Evolutionary conservation across 2,329 filamentous ascomycete genomes (phyloP).

Genomic region (Thelonectria discophora): DNA sequence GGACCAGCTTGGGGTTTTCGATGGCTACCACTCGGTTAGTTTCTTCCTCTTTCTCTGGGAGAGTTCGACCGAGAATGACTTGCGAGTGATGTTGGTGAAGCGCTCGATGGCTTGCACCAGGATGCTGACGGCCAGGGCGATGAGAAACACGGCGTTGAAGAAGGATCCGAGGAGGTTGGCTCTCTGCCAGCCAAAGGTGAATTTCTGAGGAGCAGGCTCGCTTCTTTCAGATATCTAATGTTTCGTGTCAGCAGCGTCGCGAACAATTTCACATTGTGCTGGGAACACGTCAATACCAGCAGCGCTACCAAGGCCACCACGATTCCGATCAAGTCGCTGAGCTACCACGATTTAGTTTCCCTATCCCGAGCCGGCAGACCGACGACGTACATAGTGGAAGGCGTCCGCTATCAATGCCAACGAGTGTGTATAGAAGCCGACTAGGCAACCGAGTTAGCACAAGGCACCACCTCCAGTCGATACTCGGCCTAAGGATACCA

Average conservation of each 20-base stretch:
- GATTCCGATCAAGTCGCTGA: constrained; percentile 77
- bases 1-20: constrained; percentile 70
- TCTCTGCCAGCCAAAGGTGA: constrained; percentile 78
- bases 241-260: constrained; percentile 8
- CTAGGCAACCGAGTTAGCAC: constrained; percentile 44
- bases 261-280: not conserved
- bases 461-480: not conserved
- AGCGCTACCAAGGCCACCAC: constrained; percentile 72
- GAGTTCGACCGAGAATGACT: constrained; percentile 31
- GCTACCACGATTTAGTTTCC: constrained; percentile 49
- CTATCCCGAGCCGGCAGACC: not conserved
- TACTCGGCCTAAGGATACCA: constrained; percentile 22
- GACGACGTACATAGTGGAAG: constrained; percentile 74
- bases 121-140: constrained; percentile 77
- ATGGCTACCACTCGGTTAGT: constrained; percentile 56
- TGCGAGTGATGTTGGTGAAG: constrained; percentile 67
- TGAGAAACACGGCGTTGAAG: constrained; percentile 80
- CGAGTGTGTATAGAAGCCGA: constrained; percentile 75
- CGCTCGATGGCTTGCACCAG: constrained; percentile 77
- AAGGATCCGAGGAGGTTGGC: constrained; percentile 79
- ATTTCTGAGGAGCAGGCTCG: constrained; percentile 58
- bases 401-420: constrained; percentile 79
- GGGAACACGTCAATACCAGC: constrained; percentile 55
- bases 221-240: constrained; percentile 64
- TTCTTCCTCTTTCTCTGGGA: constrained; percentile 12